Evolutionary conservation across 2,329 filamentous ascomycete species (phyloP).

Genomic region (Fusarium sp.): DNA sequence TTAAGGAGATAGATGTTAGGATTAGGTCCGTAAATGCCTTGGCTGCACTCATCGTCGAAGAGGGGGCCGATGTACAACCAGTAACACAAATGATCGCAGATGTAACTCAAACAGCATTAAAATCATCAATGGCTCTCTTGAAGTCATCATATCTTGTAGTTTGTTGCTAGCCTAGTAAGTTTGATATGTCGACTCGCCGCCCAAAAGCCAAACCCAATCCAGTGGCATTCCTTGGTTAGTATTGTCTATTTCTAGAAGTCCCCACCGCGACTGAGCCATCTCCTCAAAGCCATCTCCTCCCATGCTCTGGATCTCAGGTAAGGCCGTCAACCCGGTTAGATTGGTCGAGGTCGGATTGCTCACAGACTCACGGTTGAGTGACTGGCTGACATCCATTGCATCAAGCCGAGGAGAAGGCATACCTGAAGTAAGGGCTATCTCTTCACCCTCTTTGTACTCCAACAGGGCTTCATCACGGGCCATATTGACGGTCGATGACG

Average conservation of each 20-base stretch:
- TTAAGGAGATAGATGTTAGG: no score
- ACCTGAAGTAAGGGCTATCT: background rate
- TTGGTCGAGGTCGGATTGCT: background rate
- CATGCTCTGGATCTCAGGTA: background rate
- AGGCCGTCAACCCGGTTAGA: background rate
- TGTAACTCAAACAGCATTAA: no score
- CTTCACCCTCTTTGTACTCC: background rate
- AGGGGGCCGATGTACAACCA: no score
- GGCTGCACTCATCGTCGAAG: no score
- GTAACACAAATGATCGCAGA: no score
- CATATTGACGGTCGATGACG: background rate
- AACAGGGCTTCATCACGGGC: background rate
- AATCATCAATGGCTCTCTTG: no score
- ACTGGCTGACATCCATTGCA: background rate
- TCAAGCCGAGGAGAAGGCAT: background rate
- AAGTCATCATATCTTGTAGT: no score
- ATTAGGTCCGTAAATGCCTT: no score
- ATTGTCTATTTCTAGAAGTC: background rate
- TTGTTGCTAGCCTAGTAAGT: no score
- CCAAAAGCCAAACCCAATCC: background rate
- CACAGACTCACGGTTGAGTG: background rate
- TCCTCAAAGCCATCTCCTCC: background rate
- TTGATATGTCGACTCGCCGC: background rate
- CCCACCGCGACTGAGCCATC: background rate
- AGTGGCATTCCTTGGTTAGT: background rate